Evolutionary conservation across 176 grass and related monocot species (phyloP).

Genomic region (barley (Hordeum vulgare)): MorexV3_pseudomolecules_assembly NC_058519.1:1464745-1465244

Average conservation of each 20-base stretch:
- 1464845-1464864: background rate
- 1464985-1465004: conserved; percentile 43
- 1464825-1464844: background rate
- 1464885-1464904: background rate
- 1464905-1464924: background rate
- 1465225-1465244: no score
- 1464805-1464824: no score
- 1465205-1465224: no score
- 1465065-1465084: background rate
- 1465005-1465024: conserved; percentile 30
- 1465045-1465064: background rate
- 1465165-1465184: no score
- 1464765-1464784: no score
- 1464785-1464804: no score
- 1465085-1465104: conserved; percentile 7
- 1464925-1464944: background rate
- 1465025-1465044: background rate
- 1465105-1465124: background rate
- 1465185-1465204: no score
- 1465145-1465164: background rate
- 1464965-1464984: conserved; percentile 20
- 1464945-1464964: background rate
- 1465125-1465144: background rate
- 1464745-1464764: no score
- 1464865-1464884: background rate